Base-by-base conservation (phyloP, 1,139 yeast species). In the Candida dubliniensis region DNA sequence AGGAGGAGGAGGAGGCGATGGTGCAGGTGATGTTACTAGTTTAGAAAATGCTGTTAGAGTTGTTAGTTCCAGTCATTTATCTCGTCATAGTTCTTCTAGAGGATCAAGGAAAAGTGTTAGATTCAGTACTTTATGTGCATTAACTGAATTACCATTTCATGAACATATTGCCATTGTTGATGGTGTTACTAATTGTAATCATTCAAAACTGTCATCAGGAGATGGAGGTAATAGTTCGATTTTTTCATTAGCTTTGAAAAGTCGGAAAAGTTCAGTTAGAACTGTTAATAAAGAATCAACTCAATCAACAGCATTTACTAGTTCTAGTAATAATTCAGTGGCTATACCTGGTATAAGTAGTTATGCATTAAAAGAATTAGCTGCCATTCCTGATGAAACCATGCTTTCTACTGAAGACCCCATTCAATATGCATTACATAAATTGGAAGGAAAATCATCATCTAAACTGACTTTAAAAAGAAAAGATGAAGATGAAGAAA, bases 311-410 rank as follows among this genome's bases (percentile, higher is more conserved):
- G 46, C 48, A 1, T 34, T 38, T 7, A 43, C 51, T 18, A 41
- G 42, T 10, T 46, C 56, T 9, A 58, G 69, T 1, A 55, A 60
- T 30, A 63, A 63, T 41, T 71, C 77, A 1, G 74, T 62, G 44
- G 78, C 68, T 6, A 80, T 79, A 47, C 85, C 87, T 0, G 90
- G 89, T 3, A 78, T 84, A 39, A 79, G 85, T 46, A 75, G 74
- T 43, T 72, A 72, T 43, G 84, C 82, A 2, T 77, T 86, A 41
- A 83, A 82, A 40, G 88, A 83, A 55, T 71, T 87, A 43, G 91
- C 93, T 0, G 84, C 85, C 2, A 82, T 89, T 39, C 91, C 96
- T 0, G 96, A 89, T 59, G 91, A 84, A 47, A 71, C 84, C 0
- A 69, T 77, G 38, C 79, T 75, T 33, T 82, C 78, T 25, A 83